Conservation (phyloP, 225 moss, liverwort and hornwort species). For the Marchantia paleacea region DNA sequence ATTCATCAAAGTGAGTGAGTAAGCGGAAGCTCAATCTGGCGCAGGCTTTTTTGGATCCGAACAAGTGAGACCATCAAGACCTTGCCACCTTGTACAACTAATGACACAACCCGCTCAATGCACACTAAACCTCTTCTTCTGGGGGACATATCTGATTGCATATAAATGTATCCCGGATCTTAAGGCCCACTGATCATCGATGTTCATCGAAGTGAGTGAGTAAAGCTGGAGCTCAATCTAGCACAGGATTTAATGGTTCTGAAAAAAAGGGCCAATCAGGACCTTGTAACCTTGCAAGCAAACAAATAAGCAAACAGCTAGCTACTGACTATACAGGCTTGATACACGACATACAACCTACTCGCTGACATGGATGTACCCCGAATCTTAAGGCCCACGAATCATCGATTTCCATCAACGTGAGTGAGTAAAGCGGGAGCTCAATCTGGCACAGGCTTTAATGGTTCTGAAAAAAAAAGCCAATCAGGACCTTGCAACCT, state of each 20-base stretch:
- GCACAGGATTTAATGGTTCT: slow-evolving; percentile 13
- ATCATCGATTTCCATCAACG: slow-evolving; percentile 10
- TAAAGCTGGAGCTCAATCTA: slow-evolving; percentile 10
- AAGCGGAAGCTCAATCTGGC: no score
- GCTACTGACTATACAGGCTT: no score
- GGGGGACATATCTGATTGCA: no score
- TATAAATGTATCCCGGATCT: not conserved
- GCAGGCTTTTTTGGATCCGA: no score
- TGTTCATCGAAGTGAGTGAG: slow-evolving; percentile 24
- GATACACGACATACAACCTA: no score
- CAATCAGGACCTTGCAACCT: slow-evolving; percentile 20
- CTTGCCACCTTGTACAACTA: no score
- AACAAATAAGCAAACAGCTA: no score
- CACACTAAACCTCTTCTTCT: no score
- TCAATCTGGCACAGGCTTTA: slow-evolving; percentile 3
- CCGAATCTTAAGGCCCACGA: slow-evolving; percentile 23
- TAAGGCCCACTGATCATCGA: slow-evolving; percentile 25
- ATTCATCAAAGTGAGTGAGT: no score
- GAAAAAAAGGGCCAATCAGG: not conserved
- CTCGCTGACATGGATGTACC: no score
- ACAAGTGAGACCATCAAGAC: no score
- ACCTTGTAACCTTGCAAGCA: slow-evolving; percentile 22
- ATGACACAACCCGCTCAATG: no score
- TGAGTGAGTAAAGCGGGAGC: slow-evolving; percentile 27
- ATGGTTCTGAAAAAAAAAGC: slow-evolving; percentile 11